Conservation (phyloP, 2,329 filamentous ascomycete species). For the Podosphaera aphanis region DNA sequence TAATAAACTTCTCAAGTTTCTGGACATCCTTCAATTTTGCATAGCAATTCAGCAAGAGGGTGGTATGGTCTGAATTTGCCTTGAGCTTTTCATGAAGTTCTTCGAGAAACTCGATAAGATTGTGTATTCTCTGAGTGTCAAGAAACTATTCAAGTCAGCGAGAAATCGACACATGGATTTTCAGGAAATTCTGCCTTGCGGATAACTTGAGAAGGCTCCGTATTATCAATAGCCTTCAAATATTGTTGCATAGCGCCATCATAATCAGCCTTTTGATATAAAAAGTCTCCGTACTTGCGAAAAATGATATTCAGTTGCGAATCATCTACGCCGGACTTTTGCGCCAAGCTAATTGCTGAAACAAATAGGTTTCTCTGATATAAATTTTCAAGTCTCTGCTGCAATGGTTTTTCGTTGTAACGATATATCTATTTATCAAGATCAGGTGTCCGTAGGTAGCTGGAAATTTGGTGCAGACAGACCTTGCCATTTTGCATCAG, state of each 20-base stretch:
- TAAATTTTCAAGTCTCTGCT: constrained; percentile 77
- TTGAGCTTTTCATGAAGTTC: constrained; percentile 85
- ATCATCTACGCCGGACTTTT: constrained; percentile 60
- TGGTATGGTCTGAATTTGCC: constrained; percentile 88
- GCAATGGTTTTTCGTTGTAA: constrained; percentile 75
- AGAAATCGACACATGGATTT: neutral
- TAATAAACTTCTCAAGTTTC: constrained; percentile 91
- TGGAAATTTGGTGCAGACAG: constrained; percentile 4
- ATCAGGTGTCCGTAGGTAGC: constrained; percentile 7
- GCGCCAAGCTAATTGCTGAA: constrained; percentile 74
- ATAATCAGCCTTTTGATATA: constrained; percentile 89
- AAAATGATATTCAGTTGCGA: constrained; percentile 80
- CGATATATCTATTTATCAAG: constrained; percentile 43
- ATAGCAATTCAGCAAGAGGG: constrained; percentile 84
- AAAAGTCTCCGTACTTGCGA: constrained; percentile 74
- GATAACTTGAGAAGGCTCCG: constrained; percentile 88
- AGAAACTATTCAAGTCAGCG: constrained; percentile 39
- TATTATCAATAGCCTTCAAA: constrained; percentile 83
- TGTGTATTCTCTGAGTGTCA: constrained; percentile 92
- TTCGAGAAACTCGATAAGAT: constrained; percentile 89
- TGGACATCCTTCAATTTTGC: constrained; percentile 93
- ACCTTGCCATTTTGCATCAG: constrained; percentile 82
- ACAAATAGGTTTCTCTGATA: constrained; percentile 88
- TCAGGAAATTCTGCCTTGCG: constrained; percentile 41
- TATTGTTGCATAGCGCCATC: constrained; percentile 99